Conservation (phyloP, 495 filamentous ascomycete species). For the Penicillium samsonianum region DNA sequence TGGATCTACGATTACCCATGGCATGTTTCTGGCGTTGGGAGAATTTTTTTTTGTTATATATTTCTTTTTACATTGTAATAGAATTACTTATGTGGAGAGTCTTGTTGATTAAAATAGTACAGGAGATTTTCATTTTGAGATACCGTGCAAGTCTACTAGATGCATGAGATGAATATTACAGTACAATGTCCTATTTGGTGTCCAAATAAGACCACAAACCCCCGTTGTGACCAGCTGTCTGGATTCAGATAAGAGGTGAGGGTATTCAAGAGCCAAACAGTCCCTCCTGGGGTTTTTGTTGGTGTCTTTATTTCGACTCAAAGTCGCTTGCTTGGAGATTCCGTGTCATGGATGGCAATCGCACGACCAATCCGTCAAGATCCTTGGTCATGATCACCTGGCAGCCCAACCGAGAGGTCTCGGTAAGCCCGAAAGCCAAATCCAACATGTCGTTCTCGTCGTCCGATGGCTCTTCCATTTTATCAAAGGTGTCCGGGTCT, state of each 20-base stretch:
- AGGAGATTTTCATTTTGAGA: constrained; percentile 33
- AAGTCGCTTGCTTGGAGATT: constrained; percentile 97
- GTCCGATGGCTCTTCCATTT: constrained; percentile 88
- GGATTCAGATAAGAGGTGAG: neutral
- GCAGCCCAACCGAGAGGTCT: constrained; percentile 94
- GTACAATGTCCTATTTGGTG: constrained; percentile 28
- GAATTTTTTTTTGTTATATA: constrained; percentile 24
- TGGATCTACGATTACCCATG: constrained; percentile 30
- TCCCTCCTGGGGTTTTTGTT: neutral
- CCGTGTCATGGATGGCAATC: constrained; percentile 87
- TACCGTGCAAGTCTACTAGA: constrained; percentile 22
- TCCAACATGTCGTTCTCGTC: constrained; percentile 99
- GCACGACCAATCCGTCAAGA: constrained; percentile 81
- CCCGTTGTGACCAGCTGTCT: neutral
- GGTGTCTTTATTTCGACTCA: constrained; percentile 37
- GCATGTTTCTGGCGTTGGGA: constrained; percentile 45
- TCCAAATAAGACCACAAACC: constrained; percentile 18
- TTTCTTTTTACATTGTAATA: constrained; percentile 25
- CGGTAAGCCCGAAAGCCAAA: constrained; percentile 90
- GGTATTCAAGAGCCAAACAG: constrained; percentile 5
- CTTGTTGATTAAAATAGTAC: constrained; percentile 26
- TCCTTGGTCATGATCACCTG: constrained; percentile 91
- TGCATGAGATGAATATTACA: constrained; percentile 25
- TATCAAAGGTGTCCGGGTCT: constrained; percentile 81
- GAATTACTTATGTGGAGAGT: constrained; percentile 26